A percentile compares a stretch with the other conserved stretches of the same genome.
These are phyloP conservation scores for Fusarium cyanostomum DNA, from an alignment of 2,329 filamentous ascomycete species.

Conservation along the genomic window DNA sequence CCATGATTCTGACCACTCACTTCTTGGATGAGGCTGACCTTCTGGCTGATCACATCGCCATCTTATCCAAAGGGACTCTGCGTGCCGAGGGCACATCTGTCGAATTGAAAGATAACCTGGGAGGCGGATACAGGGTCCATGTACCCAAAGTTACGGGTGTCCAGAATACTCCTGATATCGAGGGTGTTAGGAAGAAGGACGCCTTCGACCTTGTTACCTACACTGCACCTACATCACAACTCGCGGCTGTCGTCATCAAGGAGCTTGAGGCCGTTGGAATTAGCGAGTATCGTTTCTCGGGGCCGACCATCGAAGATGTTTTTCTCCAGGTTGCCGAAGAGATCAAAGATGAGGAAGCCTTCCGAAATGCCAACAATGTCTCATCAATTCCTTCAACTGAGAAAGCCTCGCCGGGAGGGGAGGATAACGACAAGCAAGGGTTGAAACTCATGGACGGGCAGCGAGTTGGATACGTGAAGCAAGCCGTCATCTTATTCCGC, in stretches of 20 bases:
- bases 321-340: constrained; percentile 89
- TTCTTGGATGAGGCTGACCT: constrained; percentile 94
- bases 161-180: constrained; percentile 59
- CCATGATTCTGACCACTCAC: constrained; percentile 89
- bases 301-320: constrained; percentile 92
- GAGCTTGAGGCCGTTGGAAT: constrained; percentile 73
- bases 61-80: constrained; percentile 84
- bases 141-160: constrained; percentile 68
- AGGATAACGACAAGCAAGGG: constrained; percentile 45
- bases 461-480: constrained; percentile 73
- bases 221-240: constrained; percentile 72
- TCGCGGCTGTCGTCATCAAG: constrained; percentile 77
- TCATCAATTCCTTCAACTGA: constrained; percentile 34
- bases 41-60: constrained; percentile 86
- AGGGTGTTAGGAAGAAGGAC: constrained; percentile 65
- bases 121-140: constrained; percentile 85
- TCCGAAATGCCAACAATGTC: constrained; percentile 37
- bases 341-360: constrained; percentile 64
- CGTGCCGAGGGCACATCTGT: constrained; percentile 87
- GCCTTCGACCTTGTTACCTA: constrained; percentile 79
- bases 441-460: constrained; percentile 73
- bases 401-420: constrained; percentile 34
- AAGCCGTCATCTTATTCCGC: constrained; percentile 77
- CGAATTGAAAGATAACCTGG: constrained; percentile 82
- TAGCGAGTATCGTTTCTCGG: constrained; percentile 83